Evolutionary conservation across 73 alveolate species (phyloP), one percentile per base, ranked within the genome.

Genomic region (Vitrella brassicaformis): DNA sequence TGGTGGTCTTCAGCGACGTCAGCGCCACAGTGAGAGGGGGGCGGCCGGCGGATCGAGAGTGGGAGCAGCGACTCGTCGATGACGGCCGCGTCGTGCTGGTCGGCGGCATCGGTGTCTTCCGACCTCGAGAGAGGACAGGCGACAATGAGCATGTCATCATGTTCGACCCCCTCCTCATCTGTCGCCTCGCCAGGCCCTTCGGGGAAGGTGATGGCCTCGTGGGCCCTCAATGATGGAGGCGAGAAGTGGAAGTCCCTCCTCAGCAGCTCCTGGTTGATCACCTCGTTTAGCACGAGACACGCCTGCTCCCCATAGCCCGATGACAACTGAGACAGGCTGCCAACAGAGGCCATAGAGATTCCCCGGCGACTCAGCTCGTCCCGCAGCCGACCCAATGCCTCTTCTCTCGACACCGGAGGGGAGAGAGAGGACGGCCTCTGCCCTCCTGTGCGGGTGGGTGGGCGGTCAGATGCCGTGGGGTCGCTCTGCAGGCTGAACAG

Each of bases 301-400:
- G 87, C 93, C 70, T 86, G 72, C 30, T 91, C 97, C 71, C 97
- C 97, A 73, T 69, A 85, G 56, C 97, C 97, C 74, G 75, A 74
- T n/a, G n/a, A n/a, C n/a, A n/a, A 0, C 71, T 28, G 4, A 82
- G 68, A 47, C 80, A 71, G 47, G 73, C n/a, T n/a, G n/a, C n/a
- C n/a, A n/a, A n/a, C n/a, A n/a, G n/a, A n/a, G n/a, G 66, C 31
- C 39, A 80, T 28, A 71, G 14, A 69, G 19, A n/a, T n/a, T n/a
- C n/a, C n/a, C n/a, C n/a, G n/a, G n/a, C 27, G 30, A 31, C 0
- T 73, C 22, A 31, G 73, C 4, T 27, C 27, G 26, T 18, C 29
- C 70, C 66, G 86, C 81, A 30, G 87, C 68, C 45, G 67, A 70
- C n/a, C 83, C 90, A 25, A 91, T 88, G 27, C 86, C 70, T 71